A percentile compares a stretch with the other conserved stretches of the same genome.
Evolutionary conservation across 768 basidiomycete species (phyloP).

Genomic region (Coprinellus micaceus): DNA sequence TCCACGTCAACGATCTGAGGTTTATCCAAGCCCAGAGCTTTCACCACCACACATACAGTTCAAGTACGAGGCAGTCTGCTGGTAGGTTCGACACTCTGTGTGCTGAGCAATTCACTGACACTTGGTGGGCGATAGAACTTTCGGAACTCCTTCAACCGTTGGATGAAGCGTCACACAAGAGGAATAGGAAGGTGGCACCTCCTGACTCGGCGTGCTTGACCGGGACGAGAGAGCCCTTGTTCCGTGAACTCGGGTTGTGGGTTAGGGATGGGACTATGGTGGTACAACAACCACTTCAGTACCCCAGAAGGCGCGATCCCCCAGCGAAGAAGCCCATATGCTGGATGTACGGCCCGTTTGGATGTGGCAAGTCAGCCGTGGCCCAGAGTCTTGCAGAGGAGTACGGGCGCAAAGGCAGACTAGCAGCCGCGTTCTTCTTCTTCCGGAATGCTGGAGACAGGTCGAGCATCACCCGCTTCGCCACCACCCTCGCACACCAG

Average conservation of each 20-base stretch:
- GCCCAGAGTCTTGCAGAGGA: conserved; percentile 13
- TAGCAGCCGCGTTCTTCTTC: conserved; percentile 10
- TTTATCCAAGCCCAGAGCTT: no score
- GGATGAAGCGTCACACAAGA: neutral
- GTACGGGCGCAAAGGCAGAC: neutral
- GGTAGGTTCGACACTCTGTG: no score
- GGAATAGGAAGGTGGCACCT: neutral
- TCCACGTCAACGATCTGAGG: no score
- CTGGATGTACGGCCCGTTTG: conserved; percentile 17
- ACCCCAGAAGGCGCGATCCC: no score
- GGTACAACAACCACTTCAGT: no score
- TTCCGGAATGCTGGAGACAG: no score
- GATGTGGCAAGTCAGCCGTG: conserved; percentile 19
- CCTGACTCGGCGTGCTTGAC: neutral
- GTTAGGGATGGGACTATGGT: neutral
- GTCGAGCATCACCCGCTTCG: conserved; percentile 1
- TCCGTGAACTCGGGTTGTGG: neutral
- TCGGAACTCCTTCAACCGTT: neutral
- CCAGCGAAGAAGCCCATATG: conserved; percentile 2
- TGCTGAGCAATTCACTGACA: no score
- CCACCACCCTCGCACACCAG: conserved; percentile 16
- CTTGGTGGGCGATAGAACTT: no score
- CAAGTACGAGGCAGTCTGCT: no score
- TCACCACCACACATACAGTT: no score
- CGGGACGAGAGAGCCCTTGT: neutral